Conservation (phyloP, 1,284 basidiomycete species). For the Microstroma glucosiphilum region DNA sequence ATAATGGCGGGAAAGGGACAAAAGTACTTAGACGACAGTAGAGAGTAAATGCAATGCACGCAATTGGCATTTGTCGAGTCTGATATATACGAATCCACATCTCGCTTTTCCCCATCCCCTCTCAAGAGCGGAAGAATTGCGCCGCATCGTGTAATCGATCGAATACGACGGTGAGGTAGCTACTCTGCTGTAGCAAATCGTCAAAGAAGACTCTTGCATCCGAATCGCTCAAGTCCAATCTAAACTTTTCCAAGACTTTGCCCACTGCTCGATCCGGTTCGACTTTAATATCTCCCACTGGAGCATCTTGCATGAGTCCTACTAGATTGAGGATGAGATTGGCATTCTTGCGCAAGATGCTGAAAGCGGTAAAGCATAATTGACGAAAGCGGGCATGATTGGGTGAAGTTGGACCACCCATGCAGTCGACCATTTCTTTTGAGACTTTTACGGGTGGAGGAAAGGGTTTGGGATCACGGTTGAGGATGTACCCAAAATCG, state of each 20-base stretch:
- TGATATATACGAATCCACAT: too few relatives aligned
- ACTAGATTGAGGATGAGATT: slow-evolving; percentile 95
- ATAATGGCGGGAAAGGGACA: too few relatives aligned
- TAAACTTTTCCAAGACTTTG: slow-evolving; percentile 88
- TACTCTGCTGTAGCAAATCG: slow-evolving; percentile 84
- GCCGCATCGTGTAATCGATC: slow-evolving; percentile 49
- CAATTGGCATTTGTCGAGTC: too few relatives aligned
- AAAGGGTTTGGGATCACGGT: slow-evolving; percentile 94
- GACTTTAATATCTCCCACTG: slow-evolving; percentile 91
- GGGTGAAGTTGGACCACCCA: slow-evolving; percentile 72
- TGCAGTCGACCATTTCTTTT: slow-evolving; percentile 98
- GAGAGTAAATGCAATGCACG: too few relatives aligned
- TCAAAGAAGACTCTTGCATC: slow-evolving; percentile 92
- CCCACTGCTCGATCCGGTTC: slow-evolving; percentile 61
- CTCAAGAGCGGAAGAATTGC: slow-evolving; percentile 34
- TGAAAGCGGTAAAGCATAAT: slow-evolving; percentile 93
- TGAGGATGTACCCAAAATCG: slow-evolving; percentile 97
- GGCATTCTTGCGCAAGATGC: slow-evolving; percentile 82
- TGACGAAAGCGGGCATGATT: slow-evolving; percentile 91
- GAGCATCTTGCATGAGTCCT: slow-evolving; percentile 93
- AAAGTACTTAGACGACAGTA: too few relatives aligned
- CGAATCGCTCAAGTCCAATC: slow-evolving; percentile 67
- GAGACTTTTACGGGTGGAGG: slow-evolving; percentile 97
- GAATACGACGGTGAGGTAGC: slow-evolving; percentile 84
- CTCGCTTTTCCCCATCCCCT: neutral